A percentile compares a stretch with the other conserved stretches of the same genome.
Evolutionary conservation across 441 rosid genomes (phyloP).

Genomic region (Eruca vesicaria): DNA sequence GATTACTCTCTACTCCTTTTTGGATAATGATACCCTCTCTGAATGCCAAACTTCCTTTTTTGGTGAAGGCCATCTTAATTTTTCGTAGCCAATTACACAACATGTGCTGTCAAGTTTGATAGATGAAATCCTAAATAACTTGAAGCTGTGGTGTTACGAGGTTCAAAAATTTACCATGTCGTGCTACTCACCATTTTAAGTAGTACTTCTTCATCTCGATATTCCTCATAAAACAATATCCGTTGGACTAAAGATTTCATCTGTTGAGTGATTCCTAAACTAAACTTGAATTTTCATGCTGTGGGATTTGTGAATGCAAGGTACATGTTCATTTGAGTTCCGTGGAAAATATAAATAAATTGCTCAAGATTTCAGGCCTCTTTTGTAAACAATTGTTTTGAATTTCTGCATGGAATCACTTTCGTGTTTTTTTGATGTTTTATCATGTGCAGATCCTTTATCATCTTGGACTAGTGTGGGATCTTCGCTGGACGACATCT

Average conservation of each 20-base stretch:
- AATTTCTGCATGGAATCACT: neutral
- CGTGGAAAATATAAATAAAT: conserved; percentile 4
- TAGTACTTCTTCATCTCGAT: neutral
- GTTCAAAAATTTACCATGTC: neutral
- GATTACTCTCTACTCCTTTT: neutral
- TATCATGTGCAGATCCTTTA: conserved; percentile 65
- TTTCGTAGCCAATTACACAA: neutral
- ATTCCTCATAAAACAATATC: neutral
- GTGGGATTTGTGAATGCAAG: conserved; percentile 1
- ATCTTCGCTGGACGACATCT: conserved; percentile 72
- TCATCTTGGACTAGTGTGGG: conserved; percentile 93
- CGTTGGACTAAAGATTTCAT: conserved; percentile 4
- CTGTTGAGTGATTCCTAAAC: neutral
- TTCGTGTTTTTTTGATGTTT: conserved; percentile 1
- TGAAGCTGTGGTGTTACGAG: neutral
- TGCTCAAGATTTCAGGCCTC: conserved; percentile 1
- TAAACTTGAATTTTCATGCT: conserved; percentile 10
- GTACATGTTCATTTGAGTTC: conserved; percentile 6
- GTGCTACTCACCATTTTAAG: conserved; percentile 1
- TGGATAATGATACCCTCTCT: conserved; percentile 13
- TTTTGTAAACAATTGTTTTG: conserved; percentile 9
- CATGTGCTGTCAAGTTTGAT: conserved; percentile 10
- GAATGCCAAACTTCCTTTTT: neutral
- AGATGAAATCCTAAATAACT: neutral
- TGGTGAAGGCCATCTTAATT: conserved; percentile 5